Conservation (phyloP, 2,329 filamentous ascomycete species). For the Leptographium wingfieldii region DNA sequence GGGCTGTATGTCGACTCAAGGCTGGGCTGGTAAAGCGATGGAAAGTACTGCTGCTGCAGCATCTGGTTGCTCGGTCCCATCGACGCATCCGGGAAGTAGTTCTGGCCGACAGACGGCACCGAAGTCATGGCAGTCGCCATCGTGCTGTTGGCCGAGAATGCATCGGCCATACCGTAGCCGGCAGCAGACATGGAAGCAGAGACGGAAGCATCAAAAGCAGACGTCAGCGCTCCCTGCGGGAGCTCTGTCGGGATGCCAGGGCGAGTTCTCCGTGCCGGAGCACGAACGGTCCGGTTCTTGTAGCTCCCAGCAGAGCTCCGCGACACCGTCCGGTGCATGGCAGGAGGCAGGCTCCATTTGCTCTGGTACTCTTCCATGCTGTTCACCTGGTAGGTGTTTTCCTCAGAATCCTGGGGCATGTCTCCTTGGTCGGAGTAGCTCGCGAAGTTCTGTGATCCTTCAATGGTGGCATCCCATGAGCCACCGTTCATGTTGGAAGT, state of each 20-base stretch:
- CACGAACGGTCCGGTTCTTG: conserved; percentile 30
- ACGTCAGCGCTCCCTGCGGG: conserved; percentile 31
- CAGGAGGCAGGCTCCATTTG: conserved; percentile 33
- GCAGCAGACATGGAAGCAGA: conserved; percentile 9
- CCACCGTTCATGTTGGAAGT: conserved; percentile 37
- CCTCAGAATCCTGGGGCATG: conserved; percentile 37
- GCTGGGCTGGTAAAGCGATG: conserved; percentile 33
- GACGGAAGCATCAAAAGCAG: conserved; percentile 16
- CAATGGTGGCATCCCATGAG: conserved; percentile 43
- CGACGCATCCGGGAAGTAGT: conserved; percentile 25
- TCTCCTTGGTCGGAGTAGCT: conserved; percentile 39
- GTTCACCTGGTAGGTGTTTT: conserved; percentile 27
- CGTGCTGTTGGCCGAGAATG: conserved; percentile 6
- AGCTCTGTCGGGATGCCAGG: conserved; percentile 33
- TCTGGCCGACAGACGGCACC: background rate
- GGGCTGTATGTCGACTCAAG: conserved; percentile 35
- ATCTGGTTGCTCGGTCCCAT: conserved; percentile 22
- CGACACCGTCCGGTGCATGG: conserved; percentile 32
- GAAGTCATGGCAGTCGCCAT: conserved; percentile 5
- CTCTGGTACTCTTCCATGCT: conserved; percentile 1
- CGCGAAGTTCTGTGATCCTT: conserved; percentile 48
- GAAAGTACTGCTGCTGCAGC: conserved; percentile 37
- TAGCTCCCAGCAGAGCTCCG: conserved; percentile 31
- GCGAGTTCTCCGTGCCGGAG: conserved; percentile 28
- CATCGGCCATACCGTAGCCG: conserved; percentile 38